Percentiles rank a stretch among this genome's conserved stretches.
phyloP scores from a whole-genome alignment of 2,329 filamentous ascomycete species.

The Ophiostoma pallidulum region DNA sequence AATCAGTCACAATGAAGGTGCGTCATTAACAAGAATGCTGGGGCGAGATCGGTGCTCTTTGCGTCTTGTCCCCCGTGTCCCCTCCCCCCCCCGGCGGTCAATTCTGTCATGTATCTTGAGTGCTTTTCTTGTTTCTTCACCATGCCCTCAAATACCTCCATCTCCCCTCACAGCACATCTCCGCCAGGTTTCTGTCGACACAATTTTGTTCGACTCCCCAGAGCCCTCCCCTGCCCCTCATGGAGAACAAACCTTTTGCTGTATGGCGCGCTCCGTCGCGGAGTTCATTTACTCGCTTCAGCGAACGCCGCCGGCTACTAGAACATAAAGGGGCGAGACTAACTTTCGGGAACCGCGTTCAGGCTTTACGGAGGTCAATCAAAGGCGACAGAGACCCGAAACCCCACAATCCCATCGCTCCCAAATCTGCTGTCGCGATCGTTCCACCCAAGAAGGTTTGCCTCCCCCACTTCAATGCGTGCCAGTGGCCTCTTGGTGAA shows the following conservation, averaged over 20 bases:
- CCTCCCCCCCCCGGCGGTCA: too few relatives aligned
- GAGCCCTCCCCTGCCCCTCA: too few relatives aligned
- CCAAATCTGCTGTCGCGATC: slow-evolving; percentile 81
- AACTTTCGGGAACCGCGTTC: slow-evolving; percentile 35
- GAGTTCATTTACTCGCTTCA: neutral
- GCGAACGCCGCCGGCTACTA: neutral
- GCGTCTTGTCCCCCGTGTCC: too few relatives aligned
- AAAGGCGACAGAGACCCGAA: slow-evolving; percentile 78
- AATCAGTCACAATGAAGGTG: slow-evolving; percentile 16
- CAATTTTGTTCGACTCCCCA: too few relatives aligned
- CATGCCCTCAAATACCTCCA: too few relatives aligned
- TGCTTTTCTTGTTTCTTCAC: too few relatives aligned
- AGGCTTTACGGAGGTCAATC: slow-evolving; percentile 79
- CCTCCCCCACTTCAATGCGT: slow-evolving; percentile 16
- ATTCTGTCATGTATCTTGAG: too few relatives aligned
- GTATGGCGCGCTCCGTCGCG: neutral
- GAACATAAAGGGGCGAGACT: slow-evolving; percentile 24
- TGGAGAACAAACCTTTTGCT: too few relatives aligned
- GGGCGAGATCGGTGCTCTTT: too few relatives aligned
- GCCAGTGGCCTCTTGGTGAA: neutral
- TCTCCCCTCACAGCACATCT: too few relatives aligned
- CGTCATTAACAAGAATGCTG: slow-evolving; percentile 10
- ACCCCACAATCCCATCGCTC: slow-evolving; percentile 65
- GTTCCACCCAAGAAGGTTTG: slow-evolving; percentile 85
- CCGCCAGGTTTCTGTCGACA: too few relatives aligned